Percentiles rank a stretch among this genome's conserved stretches.
These are phyloP conservation scores for Medicago truncatula DNA, from an alignment of 306 rosid species.

Conservation along the genomic window MtrunA17r5.0-ANR NC_053046.1:33944001-33944500, in stretches of 20 bases:
- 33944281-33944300: conserved; percentile 25
- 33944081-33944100: conserved; percentile 36
- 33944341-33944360: conserved; percentile 24
- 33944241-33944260: conserved; percentile 42
- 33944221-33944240: conserved; percentile 44
- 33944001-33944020: conserved; percentile 43
- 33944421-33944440: too few species aligned
- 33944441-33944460: too few species aligned
- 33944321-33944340: too few species aligned
- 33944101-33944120: conserved; percentile 47
- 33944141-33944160: conserved; percentile 42
- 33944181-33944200: conserved; percentile 44
- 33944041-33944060: conserved; percentile 77
- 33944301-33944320: background rate
- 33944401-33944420: conserved; percentile 1
- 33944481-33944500: too few species aligned
- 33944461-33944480: too few species aligned
- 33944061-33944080: conserved; percentile 64
- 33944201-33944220: conserved; percentile 41
- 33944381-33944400: background rate
- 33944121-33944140: conserved; percentile 46
- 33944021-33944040: conserved; percentile 68
- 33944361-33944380: conserved; percentile 38
- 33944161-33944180: conserved; percentile 40
- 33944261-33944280: conserved; percentile 38